Conservation (phyloP, 169 alveolate genomes). For the Plasmodium coatneyi region DNA sequence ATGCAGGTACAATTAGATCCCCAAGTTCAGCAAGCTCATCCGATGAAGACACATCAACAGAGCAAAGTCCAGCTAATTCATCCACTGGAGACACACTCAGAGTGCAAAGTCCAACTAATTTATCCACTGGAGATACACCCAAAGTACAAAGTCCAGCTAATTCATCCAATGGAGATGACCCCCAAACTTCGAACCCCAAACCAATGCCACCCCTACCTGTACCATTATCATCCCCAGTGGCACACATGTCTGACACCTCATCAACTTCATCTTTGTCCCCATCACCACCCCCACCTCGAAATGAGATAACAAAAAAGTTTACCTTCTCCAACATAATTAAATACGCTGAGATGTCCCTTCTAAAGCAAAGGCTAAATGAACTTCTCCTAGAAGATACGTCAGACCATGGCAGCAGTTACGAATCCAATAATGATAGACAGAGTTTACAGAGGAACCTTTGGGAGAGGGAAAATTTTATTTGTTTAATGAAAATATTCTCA, state of each 20-base stretch:
- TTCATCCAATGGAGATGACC: not conserved
- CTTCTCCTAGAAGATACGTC: not conserved
- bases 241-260: not conserved
- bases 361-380: not conserved
- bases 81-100: not conserved
- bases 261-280: not conserved
- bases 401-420: not conserved
- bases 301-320: not conserved
- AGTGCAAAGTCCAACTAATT: not conserved
- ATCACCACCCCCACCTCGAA: not conserved
- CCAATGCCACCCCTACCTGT: not conserved
- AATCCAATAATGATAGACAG: not conserved
- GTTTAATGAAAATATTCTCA: constrained; percentile 34
- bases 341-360: constrained; percentile 7
- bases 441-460: not conserved
- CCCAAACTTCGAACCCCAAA: not conserved
- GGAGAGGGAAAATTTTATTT: not conserved
- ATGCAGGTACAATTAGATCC: not conserved
- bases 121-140: not conserved
- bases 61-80: not conserved
- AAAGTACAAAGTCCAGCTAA: not conserved
- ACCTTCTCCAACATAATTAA: constrained; percentile 35
- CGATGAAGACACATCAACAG: not conserved
- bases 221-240: not conserved
- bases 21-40: not conserved